Evolutionary conservation across 257 asterid genomes (phyloP).

Genomic region (Nicotiana paniculata): DNA sequence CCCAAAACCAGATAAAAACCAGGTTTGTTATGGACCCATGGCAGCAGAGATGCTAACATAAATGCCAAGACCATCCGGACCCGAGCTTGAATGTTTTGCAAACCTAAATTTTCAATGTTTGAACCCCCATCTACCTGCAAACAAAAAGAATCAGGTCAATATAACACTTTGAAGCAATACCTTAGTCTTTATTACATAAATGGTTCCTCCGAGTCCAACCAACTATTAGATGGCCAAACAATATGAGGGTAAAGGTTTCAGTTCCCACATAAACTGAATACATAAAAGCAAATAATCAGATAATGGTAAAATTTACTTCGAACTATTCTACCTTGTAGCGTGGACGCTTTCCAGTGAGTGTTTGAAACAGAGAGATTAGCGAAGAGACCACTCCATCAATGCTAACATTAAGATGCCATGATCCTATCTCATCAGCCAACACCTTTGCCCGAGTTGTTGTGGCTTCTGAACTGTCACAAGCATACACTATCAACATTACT

Average conservation of each 20-base stretch:
- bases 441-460: conserved; percentile 71
- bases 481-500: conserved; percentile 9
- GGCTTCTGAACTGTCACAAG: conserved; percentile 57
- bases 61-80: conserved; percentile 86
- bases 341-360: conserved; percentile 77
- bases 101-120: conserved; percentile 72
- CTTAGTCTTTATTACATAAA: background rate
- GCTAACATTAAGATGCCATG: conserved; percentile 90
- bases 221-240: conserved; percentile 1
- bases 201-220: background rate
- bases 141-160: conserved; percentile 21
- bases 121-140: conserved; percentile 86
- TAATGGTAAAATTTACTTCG: background rate
- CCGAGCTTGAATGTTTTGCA: conserved; percentile 92
- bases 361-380: conserved; percentile 69
- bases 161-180: background rate
- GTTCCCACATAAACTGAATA: background rate
- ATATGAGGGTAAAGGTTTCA: background rate
- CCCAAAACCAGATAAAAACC: conserved; percentile 95
- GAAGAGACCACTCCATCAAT: conserved; percentile 85
- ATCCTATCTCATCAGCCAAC: conserved; percentile 87
- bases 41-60: conserved; percentile 93
- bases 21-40: conserved; percentile 92
- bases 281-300: background rate
- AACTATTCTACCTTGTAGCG: conserved; percentile 58